These are phyloP conservation scores for Pythium insidiosum DNA, from an alignment of 352 stramenopile genomes.

Conservation along the genomic window DNA sequence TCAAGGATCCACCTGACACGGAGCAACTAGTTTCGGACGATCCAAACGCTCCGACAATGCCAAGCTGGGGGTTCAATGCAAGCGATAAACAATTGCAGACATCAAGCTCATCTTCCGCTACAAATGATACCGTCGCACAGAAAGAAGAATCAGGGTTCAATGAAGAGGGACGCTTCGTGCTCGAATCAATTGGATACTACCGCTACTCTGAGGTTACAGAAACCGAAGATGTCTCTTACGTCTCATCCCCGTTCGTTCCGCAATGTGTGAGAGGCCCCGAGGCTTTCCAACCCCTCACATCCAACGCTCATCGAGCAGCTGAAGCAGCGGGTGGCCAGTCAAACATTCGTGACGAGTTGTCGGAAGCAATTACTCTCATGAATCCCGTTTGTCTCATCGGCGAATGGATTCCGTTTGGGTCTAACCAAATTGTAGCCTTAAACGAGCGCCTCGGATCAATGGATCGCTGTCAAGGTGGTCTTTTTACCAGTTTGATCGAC, in stretches of 20 bases:
- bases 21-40: constrained; percentile 8
- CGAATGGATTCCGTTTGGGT: constrained; percentile 96
- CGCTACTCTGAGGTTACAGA: constrained; percentile 92
- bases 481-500: constrained; percentile 91
- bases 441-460: constrained; percentile 94
- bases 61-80: constrained; percentile 26
- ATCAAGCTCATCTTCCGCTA: not conserved
- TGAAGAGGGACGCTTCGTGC: constrained; percentile 59
- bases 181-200: constrained; percentile 79
- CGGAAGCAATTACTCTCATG: constrained; percentile 91
- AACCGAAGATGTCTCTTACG: constrained; percentile 93
- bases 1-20: constrained; percentile 25
- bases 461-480: constrained; percentile 91
- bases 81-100: constrained; percentile 28
- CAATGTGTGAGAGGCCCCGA: constrained; percentile 89
- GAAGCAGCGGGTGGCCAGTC: constrained; percentile 78
- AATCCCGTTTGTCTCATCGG: constrained; percentile 92
- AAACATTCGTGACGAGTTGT: constrained; percentile 89
- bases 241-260: constrained; percentile 92
- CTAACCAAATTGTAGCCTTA: constrained; percentile 93
- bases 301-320: constrained; percentile 87
- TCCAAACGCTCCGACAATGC: constrained; percentile 7
- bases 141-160: constrained; percentile 17
- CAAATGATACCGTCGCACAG: not conserved
- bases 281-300: constrained; percentile 61